These are phyloP conservation scores for Spiraea crenata DNA, from an alignment of 331 rosid genomes.

Conservation along the genomic window DNA sequence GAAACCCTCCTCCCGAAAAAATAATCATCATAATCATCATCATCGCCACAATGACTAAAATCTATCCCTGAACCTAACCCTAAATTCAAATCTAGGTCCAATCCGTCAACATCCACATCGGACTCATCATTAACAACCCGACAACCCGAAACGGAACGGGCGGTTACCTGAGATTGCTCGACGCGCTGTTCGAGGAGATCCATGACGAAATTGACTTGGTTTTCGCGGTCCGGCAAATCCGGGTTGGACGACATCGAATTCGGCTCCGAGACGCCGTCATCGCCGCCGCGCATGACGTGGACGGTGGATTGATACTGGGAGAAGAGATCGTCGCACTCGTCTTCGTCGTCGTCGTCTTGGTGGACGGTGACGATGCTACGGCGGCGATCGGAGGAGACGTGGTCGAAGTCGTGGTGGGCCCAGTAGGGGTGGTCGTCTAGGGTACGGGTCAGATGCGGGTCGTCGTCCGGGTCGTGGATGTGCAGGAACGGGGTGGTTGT, in stretches of 20 bases:
- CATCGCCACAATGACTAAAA: slow-evolving; percentile 25
- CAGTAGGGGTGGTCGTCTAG: slow-evolving; percentile 36
- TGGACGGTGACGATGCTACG: slow-evolving; percentile 18
- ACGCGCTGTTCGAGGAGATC: slow-evolving; percentile 87
- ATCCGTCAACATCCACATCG: slow-evolving; percentile 35
- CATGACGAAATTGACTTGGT: slow-evolving; percentile 70
- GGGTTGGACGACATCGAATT: slow-evolving; percentile 33
- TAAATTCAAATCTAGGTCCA: slow-evolving; percentile 39
- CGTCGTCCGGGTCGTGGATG: slow-evolving; percentile 49
- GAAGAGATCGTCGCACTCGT: slow-evolving; percentile 6
- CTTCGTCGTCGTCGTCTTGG: slow-evolving; percentile 11
- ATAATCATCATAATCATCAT: slow-evolving; percentile 39
- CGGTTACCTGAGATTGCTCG: slow-evolving; percentile 63
- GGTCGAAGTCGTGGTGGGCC: slow-evolving; percentile 41
- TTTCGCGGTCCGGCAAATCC: slow-evolving; percentile 44
- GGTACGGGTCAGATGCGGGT: slow-evolving; percentile 28
- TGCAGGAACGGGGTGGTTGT: slow-evolving; percentile 21
- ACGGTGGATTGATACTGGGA: slow-evolving; percentile 25
- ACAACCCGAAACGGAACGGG: slow-evolving; percentile 28
- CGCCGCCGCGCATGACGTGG: not conserved
- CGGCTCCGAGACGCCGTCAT: slow-evolving; percentile 23
- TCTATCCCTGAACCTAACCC: slow-evolving; percentile 38
- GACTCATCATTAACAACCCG: slow-evolving; percentile 39
- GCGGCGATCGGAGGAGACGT: slow-evolving; percentile 36
- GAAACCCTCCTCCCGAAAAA: slow-evolving; percentile 39